Conservation (phyloP, 1,284 basidiomycete genomes). For the Sanguinoderma infundibulare region DNA sequence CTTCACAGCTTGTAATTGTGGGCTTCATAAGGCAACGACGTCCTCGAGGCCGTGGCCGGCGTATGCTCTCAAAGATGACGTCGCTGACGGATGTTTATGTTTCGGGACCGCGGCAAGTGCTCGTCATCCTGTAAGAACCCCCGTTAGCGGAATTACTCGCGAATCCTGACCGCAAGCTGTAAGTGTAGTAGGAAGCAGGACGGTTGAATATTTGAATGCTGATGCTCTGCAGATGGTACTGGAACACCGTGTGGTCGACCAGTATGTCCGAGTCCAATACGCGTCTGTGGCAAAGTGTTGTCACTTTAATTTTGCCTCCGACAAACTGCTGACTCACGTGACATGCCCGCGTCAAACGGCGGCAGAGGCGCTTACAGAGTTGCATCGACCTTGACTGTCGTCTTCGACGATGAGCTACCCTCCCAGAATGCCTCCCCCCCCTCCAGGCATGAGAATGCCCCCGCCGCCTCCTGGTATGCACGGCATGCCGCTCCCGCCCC, state of each 20-base stretch:
- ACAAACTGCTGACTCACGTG: constrained; percentile 12
- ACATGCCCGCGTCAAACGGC: constrained; percentile 19
- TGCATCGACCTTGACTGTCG: constrained; percentile 22
- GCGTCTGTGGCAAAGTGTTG: too few species aligned
- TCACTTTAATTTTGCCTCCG: too few species aligned
- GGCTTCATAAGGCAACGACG: background rate
- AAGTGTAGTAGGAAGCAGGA: too few species aligned
- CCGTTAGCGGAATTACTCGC: too few species aligned
- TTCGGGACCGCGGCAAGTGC: too few species aligned
- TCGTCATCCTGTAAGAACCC: background rate
- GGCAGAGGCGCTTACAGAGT: constrained; percentile 19
- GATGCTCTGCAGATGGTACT: too few species aligned
- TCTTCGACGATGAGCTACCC: constrained; percentile 39
- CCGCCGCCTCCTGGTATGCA: constrained; percentile 61
- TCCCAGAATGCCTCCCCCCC: constrained; percentile 36
- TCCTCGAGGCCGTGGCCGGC: background rate
- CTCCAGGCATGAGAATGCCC: constrained; percentile 61
- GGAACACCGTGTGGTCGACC: too few species aligned
- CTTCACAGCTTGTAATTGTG: background rate
- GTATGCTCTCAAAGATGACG: background rate
- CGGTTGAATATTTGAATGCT: too few species aligned
- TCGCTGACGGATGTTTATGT: background rate
- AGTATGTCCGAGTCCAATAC: too few species aligned
- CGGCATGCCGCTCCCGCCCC: constrained; percentile 58
- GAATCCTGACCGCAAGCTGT: too few species aligned